phyloP scores from a whole-genome alignment of 2,329 filamentous ascomycete species.

The Ceratocystis destructans region DNA sequence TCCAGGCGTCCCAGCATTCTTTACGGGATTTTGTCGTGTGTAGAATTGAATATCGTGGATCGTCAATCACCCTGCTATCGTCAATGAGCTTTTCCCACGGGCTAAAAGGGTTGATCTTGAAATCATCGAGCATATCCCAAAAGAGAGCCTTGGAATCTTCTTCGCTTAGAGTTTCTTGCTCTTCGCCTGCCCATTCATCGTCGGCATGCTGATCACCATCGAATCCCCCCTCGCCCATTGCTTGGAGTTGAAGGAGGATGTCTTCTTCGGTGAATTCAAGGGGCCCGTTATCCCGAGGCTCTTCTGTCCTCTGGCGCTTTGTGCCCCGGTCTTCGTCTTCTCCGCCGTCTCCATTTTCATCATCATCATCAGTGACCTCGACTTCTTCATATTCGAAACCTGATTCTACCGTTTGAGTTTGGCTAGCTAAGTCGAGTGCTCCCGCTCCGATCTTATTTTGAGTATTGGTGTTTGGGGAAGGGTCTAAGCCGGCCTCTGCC shows the following conservation, averaged over 20 bases:
- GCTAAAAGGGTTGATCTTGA: conserved; percentile 69
- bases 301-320: conserved; percentile 49
- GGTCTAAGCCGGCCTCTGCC: conserved; percentile 34
- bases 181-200: conserved; percentile 42
- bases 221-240: conserved; percentile 49
- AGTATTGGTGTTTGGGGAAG: background rate
- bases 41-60: conserved; percentile 74
- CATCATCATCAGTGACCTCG: conserved; percentile 38
- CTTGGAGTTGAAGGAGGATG: conserved; percentile 78
- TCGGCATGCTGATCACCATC: conserved; percentile 61
- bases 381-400: conserved; percentile 62
- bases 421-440: background rate
- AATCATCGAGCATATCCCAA: conserved; percentile 73
- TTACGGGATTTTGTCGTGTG: conserved; percentile 67
- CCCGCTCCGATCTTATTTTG: background rate
- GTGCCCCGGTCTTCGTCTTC: conserved; percentile 31
- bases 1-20: conserved; percentile 77
- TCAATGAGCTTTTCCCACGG: conserved; percentile 86
- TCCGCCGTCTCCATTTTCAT: conserved; percentile 26
- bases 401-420: background rate
- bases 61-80: conserved; percentile 67
- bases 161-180: conserved; percentile 49
- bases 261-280: conserved; percentile 89
- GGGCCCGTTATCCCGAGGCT: conserved; percentile 36
- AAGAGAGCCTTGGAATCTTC: conserved; percentile 68